Evolutionary conservation across 2,329 filamentous ascomycete species (phyloP), one percentile per base, ranked within the genome.

Genomic region (Lasiodiplodia citricola): DNA sequence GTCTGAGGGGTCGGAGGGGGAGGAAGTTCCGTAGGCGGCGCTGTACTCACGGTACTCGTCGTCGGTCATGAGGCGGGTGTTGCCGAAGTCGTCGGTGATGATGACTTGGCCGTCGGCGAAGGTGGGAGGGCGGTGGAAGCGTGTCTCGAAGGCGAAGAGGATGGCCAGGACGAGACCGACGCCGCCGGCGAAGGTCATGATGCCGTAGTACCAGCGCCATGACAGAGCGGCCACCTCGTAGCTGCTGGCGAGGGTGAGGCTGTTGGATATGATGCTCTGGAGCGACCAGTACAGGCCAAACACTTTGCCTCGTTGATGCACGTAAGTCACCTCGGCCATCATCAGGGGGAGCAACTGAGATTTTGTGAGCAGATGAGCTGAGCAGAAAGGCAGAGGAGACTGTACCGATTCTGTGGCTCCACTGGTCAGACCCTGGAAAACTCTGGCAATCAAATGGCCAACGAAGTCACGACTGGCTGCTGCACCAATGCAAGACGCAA

Each of bases 191-290:
- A 80, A 79, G 11, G 75, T 75, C 23, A 80, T 79, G 1, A 82
- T 74, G 78, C 78, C 81, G 60, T 82, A 83, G 71, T 80, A 82
- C 78, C 80, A 83, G 47, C 79, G 73, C 80, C 81, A 82, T 1
- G 76, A 75, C 0, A 79, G 70, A 4, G 76, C 76, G 1, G 75
- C 77, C 2, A 75, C 77, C 35, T 80, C 72, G 55, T 82, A 82
- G 5, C 77, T 79, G 2, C 72, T 73, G 2, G 76, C 77, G 5
- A 82, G 72, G 25, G 77, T 78, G 35, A 82, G 74, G 2, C 69
- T 71, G 7, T 74, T 72, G 44, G 74, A 75, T 64, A 82, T 72
- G 23, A 76, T 73, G 54, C 78, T 82, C 57, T 82, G 80, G 0
- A 75, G 73, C 37, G 76, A 79, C 79, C 80, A 81, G 70, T 82